phyloP scores from a whole-genome alignment of 1,139 yeast species.

The Taiozyma sp. region DNA sequence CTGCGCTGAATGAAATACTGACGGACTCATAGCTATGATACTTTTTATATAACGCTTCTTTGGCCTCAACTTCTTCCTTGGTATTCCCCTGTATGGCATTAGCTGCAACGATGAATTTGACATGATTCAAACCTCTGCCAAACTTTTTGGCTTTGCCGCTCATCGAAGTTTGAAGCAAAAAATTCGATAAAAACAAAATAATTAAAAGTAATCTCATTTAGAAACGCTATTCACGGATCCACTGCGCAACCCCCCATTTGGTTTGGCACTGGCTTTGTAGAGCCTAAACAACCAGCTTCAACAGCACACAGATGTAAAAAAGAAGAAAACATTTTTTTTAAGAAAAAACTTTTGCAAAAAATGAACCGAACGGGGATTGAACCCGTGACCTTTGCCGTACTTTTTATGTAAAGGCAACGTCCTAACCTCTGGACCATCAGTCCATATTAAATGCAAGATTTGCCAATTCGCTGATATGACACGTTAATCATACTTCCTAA shows the following conservation, averaged over 20 bases:
- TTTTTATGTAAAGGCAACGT: conserved; percentile 20
- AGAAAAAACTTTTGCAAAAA: not conserved
- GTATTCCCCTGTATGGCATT: conserved; percentile 26
- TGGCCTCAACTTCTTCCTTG: conserved; percentile 26
- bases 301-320: too few relatives aligned
- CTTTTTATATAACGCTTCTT: conserved; percentile 22
- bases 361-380: conserved; percentile 23
- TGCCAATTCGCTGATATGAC: not conserved
- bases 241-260: too few relatives aligned
- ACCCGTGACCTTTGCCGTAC: conserved; percentile 22
- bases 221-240: too few relatives aligned
- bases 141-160: conserved; percentile 11
- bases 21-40: conserved; percentile 25
- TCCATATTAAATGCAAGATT: conserved; percentile 6
- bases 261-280: too few relatives aligned
- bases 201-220: too few relatives aligned
- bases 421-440: conserved; percentile 23
- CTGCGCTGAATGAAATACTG: conserved; percentile 22
- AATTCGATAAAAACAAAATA: too few relatives aligned
- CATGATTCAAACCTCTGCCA: conserved; percentile 15
- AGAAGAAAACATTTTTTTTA: too few relatives aligned
- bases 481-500: not conserved
- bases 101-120: conserved; percentile 24
- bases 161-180: too few relatives aligned
- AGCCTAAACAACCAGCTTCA: too few relatives aligned